A percentile compares a stretch with the other conserved stretches of the same genome.
These are phyloP conservation scores for Fonsecaea pedrosoi DNA, from an alignment of 2,329 filamentous ascomycete genomes.

Conservation along the genomic window DNA sequence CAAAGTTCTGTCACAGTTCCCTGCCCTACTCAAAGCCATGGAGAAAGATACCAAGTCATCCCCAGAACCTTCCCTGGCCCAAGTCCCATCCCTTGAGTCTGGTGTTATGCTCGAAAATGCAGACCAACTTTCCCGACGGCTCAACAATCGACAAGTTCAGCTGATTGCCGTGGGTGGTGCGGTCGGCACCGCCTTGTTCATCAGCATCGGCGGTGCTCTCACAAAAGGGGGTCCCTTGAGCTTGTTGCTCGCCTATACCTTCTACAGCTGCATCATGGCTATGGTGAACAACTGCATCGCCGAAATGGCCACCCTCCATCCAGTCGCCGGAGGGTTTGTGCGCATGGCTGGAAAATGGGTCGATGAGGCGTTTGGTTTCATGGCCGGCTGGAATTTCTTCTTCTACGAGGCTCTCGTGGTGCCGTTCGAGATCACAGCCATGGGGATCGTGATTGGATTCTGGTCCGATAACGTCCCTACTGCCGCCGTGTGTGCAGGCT, in stretches of 20 bases:
- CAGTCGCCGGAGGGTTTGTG: conserved; percentile 49
- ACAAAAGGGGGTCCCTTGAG: conserved; percentile 45
- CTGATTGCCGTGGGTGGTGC: conserved; percentile 44
- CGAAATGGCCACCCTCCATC: conserved; percentile 54
- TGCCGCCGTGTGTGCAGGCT: conserved; percentile 43
- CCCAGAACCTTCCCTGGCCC: too few relatives aligned
- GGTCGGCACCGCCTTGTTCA: conserved; percentile 47
- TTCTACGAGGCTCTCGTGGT: conserved; percentile 49
- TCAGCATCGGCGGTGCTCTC: conserved; percentile 46
- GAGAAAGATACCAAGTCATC: too few relatives aligned
- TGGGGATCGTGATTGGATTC: conserved; percentile 49
- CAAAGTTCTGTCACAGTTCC: too few relatives aligned
- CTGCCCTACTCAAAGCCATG: too few relatives aligned
- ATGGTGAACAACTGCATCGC: conserved; percentile 49
- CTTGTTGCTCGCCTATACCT: conserved; percentile 46
- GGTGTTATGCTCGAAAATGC: too few relatives aligned
- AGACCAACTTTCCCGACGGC: too few relatives aligned
- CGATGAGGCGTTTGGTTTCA: conserved; percentile 53
- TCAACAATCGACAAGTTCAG: conserved; percentile 18
- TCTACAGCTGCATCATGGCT: conserved; percentile 42
- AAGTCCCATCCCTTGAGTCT: too few relatives aligned
- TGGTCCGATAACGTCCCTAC: conserved; percentile 48
- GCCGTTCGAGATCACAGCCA: conserved; percentile 51
- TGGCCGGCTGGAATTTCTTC: conserved; percentile 56
- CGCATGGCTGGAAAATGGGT: conserved; percentile 52